Evolutionary conservation across 1,284 basidiomycete genomes (phyloP), one percentile per base, ranked within the genome.

Genomic region (Tilletia indica): DNA sequence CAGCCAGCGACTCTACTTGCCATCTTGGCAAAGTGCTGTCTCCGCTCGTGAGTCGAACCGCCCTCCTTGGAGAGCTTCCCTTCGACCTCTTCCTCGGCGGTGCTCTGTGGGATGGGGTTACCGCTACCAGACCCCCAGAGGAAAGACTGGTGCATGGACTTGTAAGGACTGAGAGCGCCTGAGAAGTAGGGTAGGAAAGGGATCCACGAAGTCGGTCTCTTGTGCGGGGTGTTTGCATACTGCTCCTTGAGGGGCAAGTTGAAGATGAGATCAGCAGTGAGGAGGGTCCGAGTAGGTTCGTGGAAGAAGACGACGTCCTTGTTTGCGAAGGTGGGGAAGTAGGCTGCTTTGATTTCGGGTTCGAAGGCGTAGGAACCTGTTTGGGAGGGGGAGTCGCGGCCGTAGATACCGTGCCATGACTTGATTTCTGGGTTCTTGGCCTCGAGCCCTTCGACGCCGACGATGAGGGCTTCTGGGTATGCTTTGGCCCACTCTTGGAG

Each of bases 241-340:
- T 73, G 67, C 34, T 49, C 49, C 19, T 34, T 34, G 48, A 69
- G 21, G 39, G 68, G 94, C 5, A 97, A 86, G 85, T 98, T 97
- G 87, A 96, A 91, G 4, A 98, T 84, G 61, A 97, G 86, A 83
- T 99, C 96, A 0, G 92, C 96, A 82, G 92, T 87, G 71, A 98
- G 88, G 70, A 98, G 86, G 0, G 91, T 90, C 82, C 90, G 92
- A 16, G 90, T 91, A 0, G 89, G 88, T 16, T 87, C 86, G 82
- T 98, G 96, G 74, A 92, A 88, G 84, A 95, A 97, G 0, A 93
- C 93, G 19, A 97, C 89, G 75, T 97, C 96, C 82, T 93, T 90
- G 84, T 94, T 95, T 77, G 86, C 87, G 84, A 91, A 90, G 0
- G 93, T 91, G 14, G 91, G 88, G 80, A 96, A 94, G 83, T 91